phyloP scores from a whole-genome alignment of 2,329 filamentous ascomycete genomes.

The Cytospora piceicola region DNA sequence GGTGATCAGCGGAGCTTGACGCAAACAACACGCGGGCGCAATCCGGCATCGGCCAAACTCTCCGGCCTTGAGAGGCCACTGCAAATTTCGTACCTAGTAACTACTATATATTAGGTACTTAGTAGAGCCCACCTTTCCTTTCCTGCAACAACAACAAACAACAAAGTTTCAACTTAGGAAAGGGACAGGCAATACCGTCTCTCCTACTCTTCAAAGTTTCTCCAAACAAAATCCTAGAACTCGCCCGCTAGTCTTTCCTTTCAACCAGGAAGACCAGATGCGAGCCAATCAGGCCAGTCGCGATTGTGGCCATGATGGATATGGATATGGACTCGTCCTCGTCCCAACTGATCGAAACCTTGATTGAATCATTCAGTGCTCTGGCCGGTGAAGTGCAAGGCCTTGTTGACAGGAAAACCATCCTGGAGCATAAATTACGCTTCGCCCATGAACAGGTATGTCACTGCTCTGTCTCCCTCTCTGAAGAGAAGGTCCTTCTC shows the following conservation, averaged over 20 bases:
- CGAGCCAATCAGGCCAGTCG: conserved; percentile 4
- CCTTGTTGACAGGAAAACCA: conserved; percentile 65
- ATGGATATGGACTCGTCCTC: too few species aligned
- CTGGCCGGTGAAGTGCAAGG: conserved; percentile 68
- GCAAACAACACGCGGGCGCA: not conserved
- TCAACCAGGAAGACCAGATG: conserved; percentile 24
- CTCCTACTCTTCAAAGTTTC: conserved; percentile 1
- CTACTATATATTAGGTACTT: not conserved
- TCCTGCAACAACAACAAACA: not conserved
- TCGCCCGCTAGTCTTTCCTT: not conserved
- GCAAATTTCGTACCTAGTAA: not conserved
- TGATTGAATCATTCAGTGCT: conserved; percentile 67
- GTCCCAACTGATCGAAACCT: conserved; percentile 55
- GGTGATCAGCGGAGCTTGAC: not conserved
- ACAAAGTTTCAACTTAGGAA: not conserved
- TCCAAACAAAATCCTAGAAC: not conserved
- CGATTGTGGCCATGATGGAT: conserved; percentile 34
- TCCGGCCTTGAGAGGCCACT: not conserved
- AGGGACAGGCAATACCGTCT: not conserved
- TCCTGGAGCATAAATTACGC: conserved; percentile 68
- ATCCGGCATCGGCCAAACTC: conserved; percentile 10
- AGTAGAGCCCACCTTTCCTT: not conserved
- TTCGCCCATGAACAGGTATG: conserved; percentile 70
- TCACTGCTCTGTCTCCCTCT: conserved; percentile 6
- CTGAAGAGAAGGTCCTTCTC: not conserved